Evolutionary conservation across 345 rosid species (phyloP), one percentile per base, ranked within the genome.

Genomic region (Luvunga scandens): DNA sequence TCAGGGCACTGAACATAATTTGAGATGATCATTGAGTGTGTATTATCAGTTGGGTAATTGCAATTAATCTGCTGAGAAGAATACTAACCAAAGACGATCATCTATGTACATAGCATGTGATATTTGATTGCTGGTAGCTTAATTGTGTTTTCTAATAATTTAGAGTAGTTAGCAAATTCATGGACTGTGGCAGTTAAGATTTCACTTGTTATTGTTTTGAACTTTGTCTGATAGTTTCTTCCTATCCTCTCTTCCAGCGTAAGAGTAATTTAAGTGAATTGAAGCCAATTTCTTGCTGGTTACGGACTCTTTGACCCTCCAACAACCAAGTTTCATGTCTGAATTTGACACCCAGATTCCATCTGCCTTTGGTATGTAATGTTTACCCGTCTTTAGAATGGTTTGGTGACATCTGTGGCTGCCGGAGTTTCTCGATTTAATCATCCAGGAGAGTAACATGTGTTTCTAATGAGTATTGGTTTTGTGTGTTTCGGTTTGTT

Each of bases 311-410:
- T 66, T 28, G 6, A 12, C 78, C 73, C 59, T 6, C 24, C 18
- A 57, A 30, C 33, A 84, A 61, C 82, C 78, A 78, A 83, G 79
- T 82, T 89, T 89, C 90, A 89, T 89, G 92, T 89, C 92, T 84
- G 92, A 87, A 72, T 82, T 87, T 81, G 88, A 89, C 85, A 75
- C 69, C 74, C 86, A 83, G 75, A 69, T 86, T 80, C 92, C 90
- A 81, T 77, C 88, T 83, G 73, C 90, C 79, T 87, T 87, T 53
- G 90, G 92, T 89, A 78, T 55, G 89, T 73, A 55, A 50, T 38
- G 0, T 8, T 59, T 53, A 14, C 38, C 25, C 30, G 2, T 72
- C 24, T 36, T 33, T 56, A 50, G 5, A 48, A 45, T 50, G 48
- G n/a, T 28, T 18, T n/a, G 18, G n/a, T 13, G 28, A 31, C 31